Conservation (phyloP, 345 rosid genomes). For the Eucalyptus cloeziana region DNA sequence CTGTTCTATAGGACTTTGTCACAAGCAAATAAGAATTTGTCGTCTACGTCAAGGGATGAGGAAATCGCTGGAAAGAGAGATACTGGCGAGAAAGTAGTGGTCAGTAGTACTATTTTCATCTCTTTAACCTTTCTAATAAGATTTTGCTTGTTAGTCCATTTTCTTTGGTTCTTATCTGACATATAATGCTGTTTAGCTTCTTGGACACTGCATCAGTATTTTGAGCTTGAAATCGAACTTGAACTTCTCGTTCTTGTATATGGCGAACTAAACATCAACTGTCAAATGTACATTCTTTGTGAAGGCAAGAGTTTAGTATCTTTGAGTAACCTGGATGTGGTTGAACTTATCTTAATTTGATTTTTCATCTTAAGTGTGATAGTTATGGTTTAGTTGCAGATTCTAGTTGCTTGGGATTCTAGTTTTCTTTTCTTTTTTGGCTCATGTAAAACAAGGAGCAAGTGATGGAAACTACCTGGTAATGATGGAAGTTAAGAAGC, state of each 20-base stretch:
- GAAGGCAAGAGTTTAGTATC: not conserved
- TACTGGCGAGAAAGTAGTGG: conserved; percentile 57
- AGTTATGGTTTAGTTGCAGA: not conserved
- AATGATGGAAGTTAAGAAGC: not conserved
- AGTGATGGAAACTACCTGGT: not conserved
- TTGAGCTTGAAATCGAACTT: not conserved
- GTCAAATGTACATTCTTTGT: not conserved
- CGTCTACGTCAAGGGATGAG: conserved; percentile 18
- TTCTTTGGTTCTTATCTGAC: not conserved
- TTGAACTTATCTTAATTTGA: not conserved
- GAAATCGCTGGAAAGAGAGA: conserved; percentile 46
- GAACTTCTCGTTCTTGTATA: not conserved
- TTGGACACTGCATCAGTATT: not conserved
- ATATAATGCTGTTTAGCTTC: not conserved
- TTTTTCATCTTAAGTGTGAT: not conserved
- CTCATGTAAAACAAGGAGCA: not conserved
- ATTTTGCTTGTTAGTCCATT: not conserved
- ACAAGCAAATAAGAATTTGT: conserved; percentile 25
- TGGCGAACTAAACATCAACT: not conserved
- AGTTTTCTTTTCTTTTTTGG: not conserved
- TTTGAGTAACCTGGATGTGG: not conserved
- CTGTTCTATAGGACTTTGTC: conserved; percentile 73
- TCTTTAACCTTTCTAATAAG: not conserved
- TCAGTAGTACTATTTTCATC: conserved; percentile 24
- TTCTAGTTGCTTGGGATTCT: not conserved